These are phyloP conservation scores for Macadamia tetraphylla DNA, from an alignment of 164 flowering plant species.

Conservation along the genomic window DNA sequence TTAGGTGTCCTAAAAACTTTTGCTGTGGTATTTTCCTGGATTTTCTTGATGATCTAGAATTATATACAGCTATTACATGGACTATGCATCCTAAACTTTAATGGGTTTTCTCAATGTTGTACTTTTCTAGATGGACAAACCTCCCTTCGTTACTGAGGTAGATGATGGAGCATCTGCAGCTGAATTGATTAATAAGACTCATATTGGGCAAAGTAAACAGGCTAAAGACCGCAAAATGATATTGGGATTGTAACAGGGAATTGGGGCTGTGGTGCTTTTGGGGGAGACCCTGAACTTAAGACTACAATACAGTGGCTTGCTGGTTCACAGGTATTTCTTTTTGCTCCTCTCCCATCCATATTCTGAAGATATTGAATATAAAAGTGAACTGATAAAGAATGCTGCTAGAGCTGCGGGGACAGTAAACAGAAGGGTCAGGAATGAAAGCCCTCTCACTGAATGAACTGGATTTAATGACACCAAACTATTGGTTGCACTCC, in stretches of 20 bases:
- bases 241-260: conserved; percentile 87
- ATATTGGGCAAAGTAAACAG: conserved; percentile 6
- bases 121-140: conserved; percentile 17
- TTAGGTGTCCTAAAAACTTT: neutral
- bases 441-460: no score
- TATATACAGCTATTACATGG: neutral
- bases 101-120: neutral
- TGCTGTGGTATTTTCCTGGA: neutral
- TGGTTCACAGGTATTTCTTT: conserved; percentile 67
- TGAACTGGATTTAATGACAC: no score
- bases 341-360: neutral
- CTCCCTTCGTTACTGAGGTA: conserved; percentile 17
- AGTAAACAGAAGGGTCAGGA: no score
- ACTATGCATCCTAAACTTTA: no score
- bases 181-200: conserved; percentile 10
- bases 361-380: neutral
- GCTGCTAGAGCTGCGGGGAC: neutral
- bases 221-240: conserved; percentile 19
- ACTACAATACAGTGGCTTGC: conserved; percentile 89
- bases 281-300: conserved; percentile 88
- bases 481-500: no score
- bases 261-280: conserved; percentile 99
- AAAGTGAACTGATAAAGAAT: neutral
- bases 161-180: conserved; percentile 13
- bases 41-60: neutral